These are phyloP conservation scores for Kappamyces sp. DNA, from an alignment of 192 early-diverging fungal genomes.

Conservation along the genomic window DNA sequence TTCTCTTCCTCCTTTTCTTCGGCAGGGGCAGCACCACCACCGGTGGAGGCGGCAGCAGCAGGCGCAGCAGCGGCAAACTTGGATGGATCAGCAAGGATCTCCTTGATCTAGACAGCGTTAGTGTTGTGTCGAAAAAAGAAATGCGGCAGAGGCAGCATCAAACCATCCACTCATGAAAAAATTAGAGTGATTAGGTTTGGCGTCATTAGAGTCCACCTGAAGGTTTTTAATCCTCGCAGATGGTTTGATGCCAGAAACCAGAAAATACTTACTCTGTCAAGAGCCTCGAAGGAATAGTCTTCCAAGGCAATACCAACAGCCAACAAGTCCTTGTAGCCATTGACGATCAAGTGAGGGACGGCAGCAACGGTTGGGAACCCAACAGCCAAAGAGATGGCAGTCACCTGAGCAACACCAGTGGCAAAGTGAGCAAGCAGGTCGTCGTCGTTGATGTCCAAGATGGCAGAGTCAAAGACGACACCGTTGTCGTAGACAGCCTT, in stretches of 20 bases:
- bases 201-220: constrained; percentile 15
- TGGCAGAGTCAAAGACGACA: constrained; percentile 74
- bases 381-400: constrained; percentile 74
- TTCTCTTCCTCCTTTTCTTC: constrained; percentile 48
- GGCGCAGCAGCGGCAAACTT: constrained; percentile 80
- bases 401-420: constrained; percentile 91
- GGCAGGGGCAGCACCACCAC: constrained; percentile 46
- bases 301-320: constrained; percentile 78
- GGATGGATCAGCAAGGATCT: constrained; percentile 85
- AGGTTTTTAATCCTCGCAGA: constrained; percentile 21
- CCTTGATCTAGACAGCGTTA: constrained; percentile 67
- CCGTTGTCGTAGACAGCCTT: constrained; percentile 89
- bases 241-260: constrained; percentile 4
- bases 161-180: constrained; percentile 57
- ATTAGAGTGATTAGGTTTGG: constrained; percentile 61
- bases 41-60: constrained; percentile 55
- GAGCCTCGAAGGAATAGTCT: constrained; percentile 84
- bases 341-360: constrained; percentile 93
- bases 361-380: constrained; percentile 58
- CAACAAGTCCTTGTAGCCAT: constrained; percentile 96
- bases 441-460: constrained; percentile 93
- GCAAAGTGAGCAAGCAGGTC: constrained; percentile 73
- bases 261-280: constrained; percentile 62
- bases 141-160: constrained; percentile 4
- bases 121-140: constrained; percentile 1